Evolutionary conservation across 2,329 filamentous ascomycete species (phyloP), one percentile per base, ranked within the genome.

Genomic region (Aspergillus ibericus): DNA sequence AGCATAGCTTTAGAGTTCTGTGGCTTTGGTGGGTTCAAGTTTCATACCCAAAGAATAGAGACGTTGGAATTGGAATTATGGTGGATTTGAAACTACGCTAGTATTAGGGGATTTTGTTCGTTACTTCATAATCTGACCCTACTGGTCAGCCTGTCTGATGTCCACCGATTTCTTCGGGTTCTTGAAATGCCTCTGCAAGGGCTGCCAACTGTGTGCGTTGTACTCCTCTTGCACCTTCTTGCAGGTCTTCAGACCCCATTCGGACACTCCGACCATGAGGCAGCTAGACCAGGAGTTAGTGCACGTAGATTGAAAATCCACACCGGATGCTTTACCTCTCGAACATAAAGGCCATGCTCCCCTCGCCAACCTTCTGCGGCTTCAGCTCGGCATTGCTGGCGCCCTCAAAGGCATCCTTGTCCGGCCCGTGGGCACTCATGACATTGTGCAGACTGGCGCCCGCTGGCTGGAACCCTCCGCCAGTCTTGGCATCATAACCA

Each of bases 191-290:
- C 86, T 81, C 74, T 85, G 84, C 53, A 90, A 77, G 0, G 83
- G 83, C 27, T 81, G 86, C 92, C 92, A 96, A 72, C 90, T 93
- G 79, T 96, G 89, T 58, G 87, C 85, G 70, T 86, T 92, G 70
- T 95, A 96, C 57, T 84, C 84, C 64, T 85, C 81, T 77, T 90
- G 88, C 40, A 90, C 83, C 75, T 90, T 90, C 68, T 81, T 76
- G 70, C 87, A 93, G 61, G 84, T 84, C 73, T 85, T 88, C 61
- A 90, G 72, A 1, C 87, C 88, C 88, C 88, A 91, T 62, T 89
- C 87, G 2, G 88, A 89, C 22, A 90, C 87, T 3, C 88, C 88
- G 25, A 90, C 83, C 86, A 90, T 89, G 53, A 88, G 72, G 63
- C 80, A 83, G 66, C 83, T 82, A 67, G 29, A 61, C 70, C 72